phyloP scores from a whole-genome alignment of 2,329 filamentous ascomycete species.

The Aspergillus transmontanensis region DNA sequence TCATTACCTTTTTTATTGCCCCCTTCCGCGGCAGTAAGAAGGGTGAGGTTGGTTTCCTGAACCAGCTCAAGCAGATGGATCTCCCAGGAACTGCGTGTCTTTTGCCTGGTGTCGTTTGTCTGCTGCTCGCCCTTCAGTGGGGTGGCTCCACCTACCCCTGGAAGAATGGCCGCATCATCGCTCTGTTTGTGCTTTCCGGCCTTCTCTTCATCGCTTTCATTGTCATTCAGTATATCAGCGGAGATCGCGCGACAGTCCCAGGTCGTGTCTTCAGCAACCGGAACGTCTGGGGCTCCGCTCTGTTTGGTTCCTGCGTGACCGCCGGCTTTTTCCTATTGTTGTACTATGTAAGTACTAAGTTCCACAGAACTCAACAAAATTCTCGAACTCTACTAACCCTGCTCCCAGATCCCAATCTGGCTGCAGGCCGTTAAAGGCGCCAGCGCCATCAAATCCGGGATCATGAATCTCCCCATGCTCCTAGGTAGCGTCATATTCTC shows the following conservation, averaged over 20 bases:
- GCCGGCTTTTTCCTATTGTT: slow-evolving; percentile 4
- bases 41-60: slow-evolving; percentile 24
- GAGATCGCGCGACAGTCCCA: slow-evolving; percentile 3
- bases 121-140: slow-evolving; percentile 55
- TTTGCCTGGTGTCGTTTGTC: slow-evolving; percentile 28
- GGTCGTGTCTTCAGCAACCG: slow-evolving; percentile 4
- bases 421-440: slow-evolving; percentile 6
- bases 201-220: slow-evolving; percentile 48
- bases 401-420: slow-evolving; percentile 7
- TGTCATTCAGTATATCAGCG: slow-evolving; percentile 4
- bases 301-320: slow-evolving; percentile 4
- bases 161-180: slow-evolving; percentile 35
- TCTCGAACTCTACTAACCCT: not conserved
- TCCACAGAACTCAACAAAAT: not conserved
- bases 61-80: slow-evolving; percentile 44
- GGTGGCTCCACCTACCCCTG: slow-evolving; percentile 55
- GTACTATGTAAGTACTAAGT: slow-evolving; percentile 6
- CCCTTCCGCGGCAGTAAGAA: slow-evolving; percentile 40
- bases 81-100: slow-evolving; percentile 39
- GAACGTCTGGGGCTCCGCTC: slow-evolving; percentile 2
- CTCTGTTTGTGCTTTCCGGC: slow-evolving; percentile 48
- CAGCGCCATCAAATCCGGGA: slow-evolving; percentile 1
- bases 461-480: slow-evolving; percentile 6
- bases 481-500: slow-evolving; percentile 2
- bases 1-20: slow-evolving; percentile 37